A percentile compares a stretch with the other conserved stretches of the same genome.
Conservation (phyloP, 1,284 basidiomycete species). For the Phenoliferia sp. region DNA sequence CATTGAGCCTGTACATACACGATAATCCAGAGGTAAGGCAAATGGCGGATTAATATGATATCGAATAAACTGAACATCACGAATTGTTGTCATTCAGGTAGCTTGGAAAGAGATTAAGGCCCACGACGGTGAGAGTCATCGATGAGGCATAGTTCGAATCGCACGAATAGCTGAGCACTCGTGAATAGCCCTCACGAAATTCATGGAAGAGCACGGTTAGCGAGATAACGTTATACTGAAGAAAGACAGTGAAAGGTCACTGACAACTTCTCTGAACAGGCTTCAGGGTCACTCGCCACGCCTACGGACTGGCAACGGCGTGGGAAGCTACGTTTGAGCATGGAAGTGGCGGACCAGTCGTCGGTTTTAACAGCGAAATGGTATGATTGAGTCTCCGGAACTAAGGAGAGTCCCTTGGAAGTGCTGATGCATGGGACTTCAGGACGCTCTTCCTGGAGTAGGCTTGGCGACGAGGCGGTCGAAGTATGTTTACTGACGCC, state of each 20-base stretch:
- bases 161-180: constrained; percentile 15
- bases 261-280: constrained; percentile 10
- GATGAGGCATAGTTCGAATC: too few species aligned
- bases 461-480: neutral
- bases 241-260: neutral
- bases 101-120: constrained; percentile 36
- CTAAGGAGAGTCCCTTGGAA: neutral
- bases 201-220: constrained; percentile 31
- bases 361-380: constrained; percentile 63
- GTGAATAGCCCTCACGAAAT: constrained; percentile 32
- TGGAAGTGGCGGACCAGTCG: constrained; percentile 32
- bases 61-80: too few species aligned
- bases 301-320: constrained; percentile 53
- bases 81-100: too few species aligned
- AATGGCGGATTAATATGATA: too few species aligned
- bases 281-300: constrained; percentile 39
- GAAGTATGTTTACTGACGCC: neutral
- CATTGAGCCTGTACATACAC: constrained; percentile 40
- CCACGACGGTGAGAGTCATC: constrained; percentile 10
- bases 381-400: neutral
- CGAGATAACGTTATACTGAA: neutral
- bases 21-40: constrained; percentile 42
- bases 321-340: constrained; percentile 63
- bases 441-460: neutral
- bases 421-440: neutral